phyloP scores from a whole-genome alignment of 2,329 filamentous ascomycete genomes.

The Acrocalymma vagum region DNA sequence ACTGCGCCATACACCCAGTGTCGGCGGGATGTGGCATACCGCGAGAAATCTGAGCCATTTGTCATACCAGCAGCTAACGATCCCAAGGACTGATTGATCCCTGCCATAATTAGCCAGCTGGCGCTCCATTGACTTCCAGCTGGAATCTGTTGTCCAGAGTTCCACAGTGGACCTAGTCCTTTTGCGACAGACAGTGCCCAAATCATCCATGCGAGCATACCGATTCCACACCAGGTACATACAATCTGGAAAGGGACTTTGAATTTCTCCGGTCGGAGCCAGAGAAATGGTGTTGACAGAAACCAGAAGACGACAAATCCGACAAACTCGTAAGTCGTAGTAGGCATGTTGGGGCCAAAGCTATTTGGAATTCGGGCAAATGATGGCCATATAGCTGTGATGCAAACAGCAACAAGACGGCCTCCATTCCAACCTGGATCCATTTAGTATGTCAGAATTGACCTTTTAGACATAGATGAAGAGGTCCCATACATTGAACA shows the following conservation, averaged over 20 bases:
- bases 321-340: slow-evolving; percentile 46
- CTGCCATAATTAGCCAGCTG: slow-evolving; percentile 57
- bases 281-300: slow-evolving; percentile 54
- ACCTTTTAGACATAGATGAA: neutral
- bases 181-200: slow-evolving; percentile 56
- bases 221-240: slow-evolving; percentile 53
- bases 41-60: slow-evolving; percentile 55
- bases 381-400: slow-evolving; percentile 47
- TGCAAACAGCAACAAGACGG: slow-evolving; percentile 41
- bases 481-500: slow-evolving; percentile 51
- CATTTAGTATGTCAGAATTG: slow-evolving; percentile 7
- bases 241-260: slow-evolving; percentile 57
- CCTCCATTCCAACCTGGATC: slow-evolving; percentile 45
- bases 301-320: slow-evolving; percentile 47
- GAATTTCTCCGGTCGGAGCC: slow-evolving; percentile 60
- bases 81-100: slow-evolving; percentile 55
- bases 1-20: slow-evolving; percentile 52
- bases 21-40: slow-evolving; percentile 48
- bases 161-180: slow-evolving; percentile 56
- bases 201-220: slow-evolving; percentile 58
- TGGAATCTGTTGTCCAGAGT: slow-evolving; percentile 46
- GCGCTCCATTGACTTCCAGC: slow-evolving; percentile 47
- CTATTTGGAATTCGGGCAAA: slow-evolving; percentile 45
- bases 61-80: slow-evolving; percentile 52
- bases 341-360: slow-evolving; percentile 41